Percentiles rank a stretch among this genome's conserved stretches.
These are phyloP conservation scores for Suhomyces tanzawaensis DNA, from an alignment of 805 yeast genomes.

Conservation along the genomic window DNA sequence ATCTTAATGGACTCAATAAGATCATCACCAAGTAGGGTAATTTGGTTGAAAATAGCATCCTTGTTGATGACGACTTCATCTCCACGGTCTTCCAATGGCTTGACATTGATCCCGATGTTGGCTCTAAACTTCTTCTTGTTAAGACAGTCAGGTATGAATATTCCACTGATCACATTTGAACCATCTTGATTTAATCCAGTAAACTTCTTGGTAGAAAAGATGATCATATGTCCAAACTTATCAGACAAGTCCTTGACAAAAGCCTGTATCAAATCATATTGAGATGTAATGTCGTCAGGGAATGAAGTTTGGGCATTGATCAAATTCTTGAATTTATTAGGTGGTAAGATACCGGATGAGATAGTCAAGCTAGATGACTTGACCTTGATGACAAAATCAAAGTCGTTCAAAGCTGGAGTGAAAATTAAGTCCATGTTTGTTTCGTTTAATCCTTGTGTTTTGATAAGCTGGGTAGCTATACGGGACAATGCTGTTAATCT, in stretches of 20 bases:
- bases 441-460: slow-evolving; percentile 40
- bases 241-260: slow-evolving; percentile 58
- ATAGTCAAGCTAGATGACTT: slow-evolving; percentile 43
- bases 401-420: slow-evolving; percentile 80
- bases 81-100: slow-evolving; percentile 53
- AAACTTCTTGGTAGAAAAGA: slow-evolving; percentile 64
- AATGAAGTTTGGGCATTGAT: slow-evolving; percentile 40
- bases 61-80: slow-evolving; percentile 62
- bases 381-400: slow-evolving; percentile 72
- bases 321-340: slow-evolving; percentile 61
- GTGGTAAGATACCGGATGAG: slow-evolving; percentile 56
- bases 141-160: slow-evolving; percentile 68
- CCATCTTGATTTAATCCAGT: slow-evolving; percentile 55
- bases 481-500: slow-evolving; percentile 85
- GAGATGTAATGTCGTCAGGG: slow-evolving; percentile 45
- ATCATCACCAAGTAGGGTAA: slow-evolving; percentile 67
- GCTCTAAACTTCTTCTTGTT: slow-evolving; percentile 71
- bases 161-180: slow-evolving; percentile 69
- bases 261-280: slow-evolving; percentile 60
- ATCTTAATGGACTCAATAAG: slow-evolving; percentile 42
- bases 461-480: slow-evolving; percentile 60
- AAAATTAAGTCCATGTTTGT: slow-evolving; percentile 55
- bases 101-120: slow-evolving; percentile 69
- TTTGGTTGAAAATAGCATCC: slow-evolving; percentile 71
- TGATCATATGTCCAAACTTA: slow-evolving; percentile 63